Evolutionary conservation across 2,329 filamentous ascomycete genomes (phyloP).

Genomic region (Macroventuria anomochaeta): DNA sequence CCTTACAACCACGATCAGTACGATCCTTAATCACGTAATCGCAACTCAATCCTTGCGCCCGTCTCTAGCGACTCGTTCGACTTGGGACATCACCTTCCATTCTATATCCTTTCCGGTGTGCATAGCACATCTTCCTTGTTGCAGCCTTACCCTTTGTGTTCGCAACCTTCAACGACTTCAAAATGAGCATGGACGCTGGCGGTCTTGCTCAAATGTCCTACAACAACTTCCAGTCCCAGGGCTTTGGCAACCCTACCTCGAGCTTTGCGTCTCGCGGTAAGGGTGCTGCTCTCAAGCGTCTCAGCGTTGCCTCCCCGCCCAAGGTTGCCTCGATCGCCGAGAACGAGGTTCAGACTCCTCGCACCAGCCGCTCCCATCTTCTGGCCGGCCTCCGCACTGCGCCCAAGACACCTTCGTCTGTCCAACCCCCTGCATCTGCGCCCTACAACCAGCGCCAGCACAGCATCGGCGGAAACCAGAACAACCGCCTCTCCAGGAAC

Average conservation of each 20-base stretch:
- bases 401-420: slow-evolving; percentile 79
- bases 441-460: slow-evolving; percentile 65
- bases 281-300: slow-evolving; percentile 85
- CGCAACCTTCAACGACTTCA: slow-evolving; percentile 34
- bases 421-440: slow-evolving; percentile 67
- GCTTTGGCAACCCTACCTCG: slow-evolving; percentile 75
- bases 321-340: slow-evolving; percentile 73
- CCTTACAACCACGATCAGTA: slow-evolving; percentile 40
- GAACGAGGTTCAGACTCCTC: slow-evolving; percentile 72
- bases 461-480: slow-evolving; percentile 41
- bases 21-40: slow-evolving; percentile 53
- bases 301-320: slow-evolving; percentile 75
- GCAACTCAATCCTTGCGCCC: slow-evolving; percentile 31
- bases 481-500: slow-evolving; percentile 56
- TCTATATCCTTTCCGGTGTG: slow-evolving; percentile 42
- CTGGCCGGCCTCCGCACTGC: slow-evolving; percentile 92
- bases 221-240: slow-evolving; percentile 71
- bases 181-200: slow-evolving; percentile 84
- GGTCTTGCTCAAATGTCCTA: slow-evolving; percentile 99
- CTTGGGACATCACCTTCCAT: slow-evolving; percentile 35
- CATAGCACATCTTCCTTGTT: slow-evolving; percentile 37
- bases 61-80: slow-evolving; percentile 23
- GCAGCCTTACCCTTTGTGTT: slow-evolving; percentile 41
- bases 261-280: slow-evolving; percentile 87
- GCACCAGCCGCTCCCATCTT: slow-evolving; percentile 92